phyloP scores from a whole-genome alignment of 2,329 filamentous ascomycete genomes.

The Colletotrichum abscissum region DNA sequence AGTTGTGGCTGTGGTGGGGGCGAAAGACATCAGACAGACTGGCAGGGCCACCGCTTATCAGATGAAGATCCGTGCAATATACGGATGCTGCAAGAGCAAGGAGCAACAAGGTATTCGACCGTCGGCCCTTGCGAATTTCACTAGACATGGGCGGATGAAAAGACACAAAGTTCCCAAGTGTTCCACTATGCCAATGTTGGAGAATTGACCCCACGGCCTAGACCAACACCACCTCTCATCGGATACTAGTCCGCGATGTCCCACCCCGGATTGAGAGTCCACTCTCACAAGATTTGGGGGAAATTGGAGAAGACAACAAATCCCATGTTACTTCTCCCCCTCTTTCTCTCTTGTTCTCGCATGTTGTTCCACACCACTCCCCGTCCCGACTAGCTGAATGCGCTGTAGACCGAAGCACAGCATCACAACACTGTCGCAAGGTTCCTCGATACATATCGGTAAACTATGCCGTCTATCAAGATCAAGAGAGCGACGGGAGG shows the following conservation, averaged over 20 bases:
- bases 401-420: slow-evolving; percentile 2
- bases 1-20: background rate
- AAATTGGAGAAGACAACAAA: slow-evolving; percentile 8
- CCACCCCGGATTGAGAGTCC: slow-evolving; percentile 12
- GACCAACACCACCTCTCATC: background rate
- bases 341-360: background rate
- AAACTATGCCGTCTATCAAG: background rate
- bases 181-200: background rate
- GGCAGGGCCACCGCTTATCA: slow-evolving; percentile 17
- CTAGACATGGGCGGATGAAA: background rate
- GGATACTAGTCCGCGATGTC: background rate
- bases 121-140: background rate
- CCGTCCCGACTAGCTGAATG: background rate
- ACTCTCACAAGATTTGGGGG: background rate
- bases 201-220: slow-evolving; percentile 5
- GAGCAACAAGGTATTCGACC: background rate
- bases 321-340: slow-evolving; percentile 10
- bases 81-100: background rate
- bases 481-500: background rate
- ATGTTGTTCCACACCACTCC: background rate
- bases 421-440: slow-evolving; percentile 15
- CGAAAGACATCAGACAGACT: background rate
- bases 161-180: background rate
- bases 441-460: background rate
- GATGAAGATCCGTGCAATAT: slow-evolving; percentile 10